Percentiles rank a stretch among this genome's conserved stretches.
These are phyloP conservation scores for Paecilomyces sp. DNA, from an alignment of 2,329 filamentous ascomycete species.

Conservation along the genomic window DNA sequence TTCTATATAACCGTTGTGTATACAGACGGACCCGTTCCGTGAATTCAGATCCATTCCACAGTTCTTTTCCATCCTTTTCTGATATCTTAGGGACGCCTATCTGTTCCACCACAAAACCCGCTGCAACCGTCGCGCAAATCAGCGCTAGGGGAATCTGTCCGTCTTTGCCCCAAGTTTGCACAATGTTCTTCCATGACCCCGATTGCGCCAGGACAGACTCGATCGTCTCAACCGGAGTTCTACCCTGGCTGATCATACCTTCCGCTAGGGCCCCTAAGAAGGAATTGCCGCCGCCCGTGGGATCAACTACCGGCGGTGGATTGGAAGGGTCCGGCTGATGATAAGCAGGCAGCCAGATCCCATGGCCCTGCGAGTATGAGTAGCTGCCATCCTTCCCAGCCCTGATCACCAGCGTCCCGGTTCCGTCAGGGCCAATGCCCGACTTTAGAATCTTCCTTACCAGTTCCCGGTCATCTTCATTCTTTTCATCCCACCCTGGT, in stretches of 20 bases:
- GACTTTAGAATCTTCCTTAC: slow-evolving; percentile 28
- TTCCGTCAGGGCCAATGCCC: slow-evolving; percentile 29
- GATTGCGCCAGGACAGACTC: slow-evolving; percentile 37
- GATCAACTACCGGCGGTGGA: slow-evolving; percentile 62
- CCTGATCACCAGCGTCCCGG: slow-evolving; percentile 44
- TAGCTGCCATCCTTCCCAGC: slow-evolving; percentile 56
- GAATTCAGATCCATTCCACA: slow-evolving; percentile 40
- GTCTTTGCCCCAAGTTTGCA: slow-evolving; percentile 41
- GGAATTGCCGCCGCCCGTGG: slow-evolving; percentile 88
- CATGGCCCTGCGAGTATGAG: slow-evolving; percentile 33
- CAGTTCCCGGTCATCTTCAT: slow-evolving; percentile 20
- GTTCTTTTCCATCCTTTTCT: slow-evolving; percentile 24
- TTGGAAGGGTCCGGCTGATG: slow-evolving; percentile 41
- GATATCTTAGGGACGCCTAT: slow-evolving; percentile 63
- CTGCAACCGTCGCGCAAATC: slow-evolving; percentile 71
- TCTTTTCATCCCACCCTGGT: slow-evolving; percentile 24
- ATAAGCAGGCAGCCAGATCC: slow-evolving; percentile 71
- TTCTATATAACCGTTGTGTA: slow-evolving; percentile 34
- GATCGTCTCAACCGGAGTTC: slow-evolving; percentile 22
- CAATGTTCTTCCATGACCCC: slow-evolving; percentile 44
- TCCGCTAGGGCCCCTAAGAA: slow-evolving; percentile 64
- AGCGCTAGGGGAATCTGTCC: slow-evolving; percentile 56
- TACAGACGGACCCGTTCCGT: slow-evolving; percentile 38
- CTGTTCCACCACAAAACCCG: slow-evolving; percentile 92
- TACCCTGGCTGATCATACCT: slow-evolving; percentile 42